Evolutionary conservation across 176 grass and related monocot species (phyloP).

Genomic region (Dendrocalamus sinicus): DNA sequence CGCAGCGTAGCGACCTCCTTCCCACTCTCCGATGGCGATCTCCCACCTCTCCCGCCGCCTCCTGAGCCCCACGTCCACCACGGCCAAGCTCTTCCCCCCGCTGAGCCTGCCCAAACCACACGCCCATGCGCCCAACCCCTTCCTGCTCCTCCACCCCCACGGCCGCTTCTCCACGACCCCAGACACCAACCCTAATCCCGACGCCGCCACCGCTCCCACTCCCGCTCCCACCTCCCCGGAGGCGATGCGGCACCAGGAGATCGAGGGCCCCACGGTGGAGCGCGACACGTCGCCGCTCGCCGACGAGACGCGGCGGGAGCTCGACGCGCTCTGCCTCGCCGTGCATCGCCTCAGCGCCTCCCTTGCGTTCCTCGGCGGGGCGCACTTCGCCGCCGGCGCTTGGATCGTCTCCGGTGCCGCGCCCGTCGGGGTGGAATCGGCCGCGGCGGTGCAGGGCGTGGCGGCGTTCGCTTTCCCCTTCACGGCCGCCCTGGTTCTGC

Average conservation of each 20-base stretch:
- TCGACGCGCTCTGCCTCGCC: slow-evolving; percentile 62
- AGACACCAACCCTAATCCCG: slow-evolving; percentile 1
- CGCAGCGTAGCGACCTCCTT: no score
- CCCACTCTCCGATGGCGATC: neutral
- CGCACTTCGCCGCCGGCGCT: slow-evolving; percentile 66
- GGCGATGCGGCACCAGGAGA: slow-evolving; percentile 81
- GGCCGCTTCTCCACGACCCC: slow-evolving; percentile 43
- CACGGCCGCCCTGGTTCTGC: slow-evolving; percentile 72
- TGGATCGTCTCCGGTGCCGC: slow-evolving; percentile 65
- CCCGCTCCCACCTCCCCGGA: slow-evolving; percentile 17
- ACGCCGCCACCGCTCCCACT: slow-evolving; percentile 8
- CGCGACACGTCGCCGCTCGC: slow-evolving; percentile 79
- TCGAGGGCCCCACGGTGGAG: slow-evolving; percentile 90
- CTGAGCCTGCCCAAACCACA: slow-evolving; percentile 2
- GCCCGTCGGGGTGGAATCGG: slow-evolving; percentile 55
- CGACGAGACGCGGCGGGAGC: slow-evolving; percentile 74
- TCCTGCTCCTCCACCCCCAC: slow-evolving; percentile 31
- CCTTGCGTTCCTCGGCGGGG: slow-evolving; percentile 66
- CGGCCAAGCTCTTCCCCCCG: neutral
- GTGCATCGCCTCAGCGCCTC: slow-evolving; percentile 69
- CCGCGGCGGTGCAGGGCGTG: slow-evolving; percentile 60
- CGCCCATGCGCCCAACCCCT: slow-evolving; percentile 12
- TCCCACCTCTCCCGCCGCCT: slow-evolving; percentile 30
- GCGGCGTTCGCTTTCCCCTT: slow-evolving; percentile 85
- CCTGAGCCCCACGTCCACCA: slow-evolving; percentile 36